phyloP scores from a whole-genome alignment of 306 rosid genomes.

The Ormosia semicastrata region DNA sequence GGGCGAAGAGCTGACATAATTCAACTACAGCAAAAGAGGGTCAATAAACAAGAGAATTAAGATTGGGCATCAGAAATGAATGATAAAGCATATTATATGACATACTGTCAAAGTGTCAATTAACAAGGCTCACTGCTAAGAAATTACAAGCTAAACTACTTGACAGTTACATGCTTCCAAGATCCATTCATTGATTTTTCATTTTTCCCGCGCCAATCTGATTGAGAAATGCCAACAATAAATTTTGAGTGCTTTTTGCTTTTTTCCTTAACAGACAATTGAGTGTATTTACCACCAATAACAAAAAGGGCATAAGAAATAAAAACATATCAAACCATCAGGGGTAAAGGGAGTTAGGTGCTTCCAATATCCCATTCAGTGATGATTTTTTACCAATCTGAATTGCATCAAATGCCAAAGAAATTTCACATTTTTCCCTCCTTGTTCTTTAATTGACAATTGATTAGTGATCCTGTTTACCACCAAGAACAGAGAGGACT shows the following conservation, averaged over 20 bases:
- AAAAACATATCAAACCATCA: neutral
- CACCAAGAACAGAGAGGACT: neutral
- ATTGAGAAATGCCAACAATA: neutral
- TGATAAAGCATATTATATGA: neutral
- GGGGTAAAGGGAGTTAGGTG: neutral
- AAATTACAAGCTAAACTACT: neutral
- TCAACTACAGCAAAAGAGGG: constrained; percentile 43
- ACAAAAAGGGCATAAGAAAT: neutral
- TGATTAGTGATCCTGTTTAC: neutral
- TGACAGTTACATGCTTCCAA: neutral
- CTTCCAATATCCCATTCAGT: neutral
- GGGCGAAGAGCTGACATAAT: constrained; percentile 26
- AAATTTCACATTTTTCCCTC: neutral
- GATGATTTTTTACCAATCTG: neutral
- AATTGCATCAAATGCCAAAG: neutral
- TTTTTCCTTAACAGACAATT: neutral
- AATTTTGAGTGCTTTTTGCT: neutral
- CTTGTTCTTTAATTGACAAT: neutral
- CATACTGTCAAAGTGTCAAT: neutral
- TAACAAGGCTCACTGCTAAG: neutral
- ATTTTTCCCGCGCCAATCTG: neutral
- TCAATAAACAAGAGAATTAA: neutral
- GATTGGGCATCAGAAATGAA: neutral
- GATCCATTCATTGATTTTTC: neutral
- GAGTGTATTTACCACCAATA: neutral